phyloP scores from a whole-genome alignment of 495 filamentous ascomycete species.

The Tetracladium marchalianum region DNA sequence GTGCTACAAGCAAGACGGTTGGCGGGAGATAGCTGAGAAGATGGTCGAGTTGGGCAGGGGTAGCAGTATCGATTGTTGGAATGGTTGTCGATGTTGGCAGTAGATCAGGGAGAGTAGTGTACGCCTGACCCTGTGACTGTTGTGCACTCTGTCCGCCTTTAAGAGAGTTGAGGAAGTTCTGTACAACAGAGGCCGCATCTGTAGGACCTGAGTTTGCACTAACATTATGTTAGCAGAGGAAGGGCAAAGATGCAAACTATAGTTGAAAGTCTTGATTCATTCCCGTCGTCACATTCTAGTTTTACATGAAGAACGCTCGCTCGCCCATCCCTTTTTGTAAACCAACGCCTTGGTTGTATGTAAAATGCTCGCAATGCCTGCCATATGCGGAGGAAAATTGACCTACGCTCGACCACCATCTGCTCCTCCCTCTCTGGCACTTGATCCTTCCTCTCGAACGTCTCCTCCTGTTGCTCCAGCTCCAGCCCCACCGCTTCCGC shows the following conservation, averaged over 20 bases:
- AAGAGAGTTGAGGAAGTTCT: conserved; percentile 81
- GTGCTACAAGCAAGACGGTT: conserved; percentile 54
- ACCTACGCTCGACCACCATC: conserved; percentile 99
- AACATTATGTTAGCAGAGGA: conserved; percentile 15
- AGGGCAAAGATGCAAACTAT: not conserved
- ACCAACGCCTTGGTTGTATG: conserved; percentile 16
- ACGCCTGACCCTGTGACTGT: conserved; percentile 45
- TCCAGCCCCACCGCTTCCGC: conserved; percentile 69
- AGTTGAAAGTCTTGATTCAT: conserved; percentile 13
- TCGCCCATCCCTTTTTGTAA: conserved; percentile 3
- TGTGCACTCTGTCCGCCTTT: conserved; percentile 40
- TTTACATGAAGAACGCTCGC: conserved; percentile 16
- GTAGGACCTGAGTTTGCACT: conserved; percentile 19
- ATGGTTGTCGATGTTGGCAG: conserved; percentile 67
- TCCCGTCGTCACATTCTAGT: conserved; percentile 16
- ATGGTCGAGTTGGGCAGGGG: conserved; percentile 54
- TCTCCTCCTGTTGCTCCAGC: conserved; percentile 82
- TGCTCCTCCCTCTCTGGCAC: conserved; percentile 80
- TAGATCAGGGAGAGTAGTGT: conserved; percentile 80
- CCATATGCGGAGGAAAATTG: conserved; percentile 22
- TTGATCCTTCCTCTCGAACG: conserved; percentile 79
- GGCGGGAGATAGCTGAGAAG: conserved; percentile 69
- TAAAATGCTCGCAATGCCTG: conserved; percentile 13
- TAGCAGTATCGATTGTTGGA: conserved; percentile 59
- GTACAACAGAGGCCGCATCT: conserved; percentile 43